A percentile compares a stretch with the other conserved stretches of the same genome.
phyloP scores from a whole-genome alignment of 2,329 filamentous ascomycete species.

The Apiospora hydei region DNA sequence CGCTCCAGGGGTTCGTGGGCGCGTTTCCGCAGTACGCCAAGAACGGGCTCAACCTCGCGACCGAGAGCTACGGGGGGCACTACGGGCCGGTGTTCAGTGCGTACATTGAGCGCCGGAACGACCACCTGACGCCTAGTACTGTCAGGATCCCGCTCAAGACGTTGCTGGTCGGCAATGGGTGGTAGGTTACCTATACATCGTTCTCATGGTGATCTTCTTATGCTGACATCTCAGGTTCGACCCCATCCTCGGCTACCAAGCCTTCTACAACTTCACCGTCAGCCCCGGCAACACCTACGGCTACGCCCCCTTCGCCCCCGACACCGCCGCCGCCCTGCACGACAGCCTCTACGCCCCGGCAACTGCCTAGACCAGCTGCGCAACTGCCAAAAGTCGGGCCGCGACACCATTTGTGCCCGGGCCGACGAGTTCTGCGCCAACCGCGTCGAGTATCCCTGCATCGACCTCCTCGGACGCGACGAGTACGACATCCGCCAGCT shows the following conservation, averaged over 20 bases:
- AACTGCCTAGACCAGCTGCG: slow-evolving; percentile 66
- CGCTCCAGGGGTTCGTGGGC: slow-evolving; percentile 68
- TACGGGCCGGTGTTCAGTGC: slow-evolving; percentile 63
- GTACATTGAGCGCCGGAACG: slow-evolving; percentile 56
- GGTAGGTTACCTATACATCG: too few species aligned
- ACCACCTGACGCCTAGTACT: slow-evolving; percentile 49
- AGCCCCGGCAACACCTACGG: slow-evolving; percentile 65
- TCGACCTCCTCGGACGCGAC: slow-evolving; percentile 59
- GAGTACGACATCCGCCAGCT: slow-evolving; percentile 68
- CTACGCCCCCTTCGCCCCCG: slow-evolving; percentile 57
- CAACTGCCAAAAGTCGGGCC: slow-evolving; percentile 59
- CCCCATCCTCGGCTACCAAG: slow-evolving; percentile 61
- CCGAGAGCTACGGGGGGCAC: slow-evolving; percentile 65
- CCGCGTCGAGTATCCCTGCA: slow-evolving; percentile 60
- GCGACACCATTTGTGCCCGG: slow-evolving; percentile 56
- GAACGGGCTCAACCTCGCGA: slow-evolving; percentile 61
- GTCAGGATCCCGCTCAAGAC: slow-evolving; percentile 56
- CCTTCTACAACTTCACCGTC: slow-evolving; percentile 65
- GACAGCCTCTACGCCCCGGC: slow-evolving; percentile 66
- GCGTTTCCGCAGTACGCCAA: slow-evolving; percentile 61
- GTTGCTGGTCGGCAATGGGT: slow-evolving; percentile 65
- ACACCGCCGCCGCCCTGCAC: slow-evolving; percentile 58
- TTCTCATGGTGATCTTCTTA: not conserved
- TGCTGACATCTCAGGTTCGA: slow-evolving; percentile 51
- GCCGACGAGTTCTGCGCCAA: slow-evolving; percentile 64